Evolutionary conservation across 129 eudicot species (phyloP).

Genomic region (Helianthus tuberosus): DNA sequence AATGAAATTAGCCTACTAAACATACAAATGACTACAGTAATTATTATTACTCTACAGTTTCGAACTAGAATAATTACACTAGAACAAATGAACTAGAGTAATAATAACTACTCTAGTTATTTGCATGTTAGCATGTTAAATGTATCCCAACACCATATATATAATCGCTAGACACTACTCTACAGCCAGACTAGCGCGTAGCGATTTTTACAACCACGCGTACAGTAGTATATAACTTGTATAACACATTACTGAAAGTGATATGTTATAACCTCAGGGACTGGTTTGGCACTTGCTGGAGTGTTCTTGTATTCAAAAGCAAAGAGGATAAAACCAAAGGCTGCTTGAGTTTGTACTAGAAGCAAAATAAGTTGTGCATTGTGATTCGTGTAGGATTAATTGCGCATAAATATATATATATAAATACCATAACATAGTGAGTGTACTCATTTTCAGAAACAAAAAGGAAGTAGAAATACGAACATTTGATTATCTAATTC

Average conservation of each 20-base stretch:
- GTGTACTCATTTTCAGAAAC: neutral
- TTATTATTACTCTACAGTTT: no score
- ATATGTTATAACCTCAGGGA: slow-evolving; percentile 52
- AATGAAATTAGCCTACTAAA: no score
- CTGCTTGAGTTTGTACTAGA: slow-evolving; percentile 35
- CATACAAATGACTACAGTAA: no score
- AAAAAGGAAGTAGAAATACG: neutral
- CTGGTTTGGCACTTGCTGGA: slow-evolving; percentile 88
- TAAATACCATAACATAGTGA: neutral
- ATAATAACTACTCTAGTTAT: no score
- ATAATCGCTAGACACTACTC: no score
- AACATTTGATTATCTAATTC: neutral
- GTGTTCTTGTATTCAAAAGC: slow-evolving; percentile 85
- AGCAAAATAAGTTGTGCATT: slow-evolving; percentile 5
- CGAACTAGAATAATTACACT: no score
- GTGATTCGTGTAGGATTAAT: neutral
- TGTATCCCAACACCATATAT: no score
- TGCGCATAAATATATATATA: slow-evolving; percentile 7
- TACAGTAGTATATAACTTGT: neutral
- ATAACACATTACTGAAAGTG: neutral
- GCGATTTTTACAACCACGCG: no score
- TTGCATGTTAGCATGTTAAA: no score
- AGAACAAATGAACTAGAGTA: no score
- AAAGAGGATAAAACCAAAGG: slow-evolving; percentile 64
- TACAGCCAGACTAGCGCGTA: no score